A percentile compares a stretch with the other conserved stretches of the same genome.
These are phyloP conservation scores for Candida piceae DNA, from an alignment of 805 yeast species.

Conservation along the genomic window DNA sequence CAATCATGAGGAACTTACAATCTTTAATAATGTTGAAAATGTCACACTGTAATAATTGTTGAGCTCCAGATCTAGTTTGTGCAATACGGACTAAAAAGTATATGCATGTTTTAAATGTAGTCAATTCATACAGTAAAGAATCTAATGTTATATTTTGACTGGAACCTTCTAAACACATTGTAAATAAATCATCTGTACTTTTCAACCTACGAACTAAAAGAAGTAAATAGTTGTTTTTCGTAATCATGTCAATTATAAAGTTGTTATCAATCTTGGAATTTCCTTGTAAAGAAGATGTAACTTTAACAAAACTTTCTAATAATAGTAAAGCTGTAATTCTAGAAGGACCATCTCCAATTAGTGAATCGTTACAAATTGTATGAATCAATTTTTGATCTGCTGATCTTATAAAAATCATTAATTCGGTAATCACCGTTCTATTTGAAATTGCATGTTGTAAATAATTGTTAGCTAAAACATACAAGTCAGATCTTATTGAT, in stretches of 20 bases:
- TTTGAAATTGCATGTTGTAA: constrained; percentile 45
- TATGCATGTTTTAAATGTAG: constrained; percentile 68
- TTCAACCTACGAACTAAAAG: constrained; percentile 63
- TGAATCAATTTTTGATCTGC: constrained; percentile 58
- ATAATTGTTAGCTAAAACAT: constrained; percentile 65
- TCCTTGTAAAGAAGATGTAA: constrained; percentile 42
- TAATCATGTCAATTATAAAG: constrained; percentile 55
- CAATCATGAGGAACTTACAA: constrained; percentile 55
- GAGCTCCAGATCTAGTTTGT: constrained; percentile 73
- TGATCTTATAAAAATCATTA: constrained; percentile 51
- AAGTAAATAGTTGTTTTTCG: constrained; percentile 60
- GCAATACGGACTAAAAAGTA: constrained; percentile 70
- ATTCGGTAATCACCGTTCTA: constrained; percentile 38
- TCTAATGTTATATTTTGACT: constrained; percentile 41
- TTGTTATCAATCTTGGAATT: constrained; percentile 47
- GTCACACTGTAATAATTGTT: constrained; percentile 67
- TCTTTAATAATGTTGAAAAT: constrained; percentile 57
- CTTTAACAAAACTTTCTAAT: constrained; percentile 43
- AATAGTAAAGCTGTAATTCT: constrained; percentile 73
- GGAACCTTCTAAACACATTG: constrained; percentile 26
- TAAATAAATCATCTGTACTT: constrained; percentile 61
- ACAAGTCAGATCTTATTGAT: constrained; percentile 70
- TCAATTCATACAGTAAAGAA: constrained; percentile 62
- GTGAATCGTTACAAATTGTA: constrained; percentile 69
- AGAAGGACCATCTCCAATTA: constrained; percentile 70